Evolutionary conservation across 257 asterid species (phyloP).

Genomic region (Haberlea rhodopensis): DNA sequence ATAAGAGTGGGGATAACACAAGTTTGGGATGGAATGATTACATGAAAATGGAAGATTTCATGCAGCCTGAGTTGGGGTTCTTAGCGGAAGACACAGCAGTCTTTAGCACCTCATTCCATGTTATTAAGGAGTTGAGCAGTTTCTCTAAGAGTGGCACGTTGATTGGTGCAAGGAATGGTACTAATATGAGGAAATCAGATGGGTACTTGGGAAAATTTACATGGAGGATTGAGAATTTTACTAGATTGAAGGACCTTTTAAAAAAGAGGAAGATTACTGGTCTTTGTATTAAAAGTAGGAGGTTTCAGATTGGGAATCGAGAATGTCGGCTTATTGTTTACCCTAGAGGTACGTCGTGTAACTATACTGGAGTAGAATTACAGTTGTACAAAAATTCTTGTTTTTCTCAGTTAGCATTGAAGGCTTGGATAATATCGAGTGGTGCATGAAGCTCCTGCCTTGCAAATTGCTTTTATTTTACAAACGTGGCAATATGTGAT

Average conservation of each 20-base stretch:
- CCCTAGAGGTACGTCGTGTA: conserved; percentile 72
- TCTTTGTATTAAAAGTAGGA: conserved; percentile 94
- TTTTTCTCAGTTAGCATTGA: conserved; percentile 11
- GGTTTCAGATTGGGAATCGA: conserved; percentile 95
- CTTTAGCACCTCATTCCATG: conserved; percentile 94
- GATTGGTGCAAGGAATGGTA: conserved; percentile 66
- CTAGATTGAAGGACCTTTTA: conserved; percentile 88
- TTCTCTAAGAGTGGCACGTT: conserved; percentile 63
- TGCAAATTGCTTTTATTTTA: conserved; percentile 8
- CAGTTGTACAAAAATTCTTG: conserved; percentile 13
- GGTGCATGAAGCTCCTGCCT: neutral
- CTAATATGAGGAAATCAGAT: conserved; percentile 69
- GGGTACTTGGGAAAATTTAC: conserved; percentile 88
- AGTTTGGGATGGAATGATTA: conserved; percentile 99
- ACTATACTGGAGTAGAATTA: conserved; percentile 17
- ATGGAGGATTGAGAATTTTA: conserved; percentile 93
- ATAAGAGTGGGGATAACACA: conserved; percentile 93
- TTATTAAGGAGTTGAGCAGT: conserved; percentile 80
- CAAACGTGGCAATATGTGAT: neutral
- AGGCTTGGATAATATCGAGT: conserved; percentile 11
- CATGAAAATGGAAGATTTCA: conserved; percentile 87
- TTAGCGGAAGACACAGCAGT: conserved; percentile 87
- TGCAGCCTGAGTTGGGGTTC: conserved; percentile 69
- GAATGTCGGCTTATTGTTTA: conserved; percentile 97
- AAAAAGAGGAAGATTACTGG: conserved; percentile 98